Conservation (phyloP, 106 monocot genomes). For the Dioscorea dumetorum region DNA sequence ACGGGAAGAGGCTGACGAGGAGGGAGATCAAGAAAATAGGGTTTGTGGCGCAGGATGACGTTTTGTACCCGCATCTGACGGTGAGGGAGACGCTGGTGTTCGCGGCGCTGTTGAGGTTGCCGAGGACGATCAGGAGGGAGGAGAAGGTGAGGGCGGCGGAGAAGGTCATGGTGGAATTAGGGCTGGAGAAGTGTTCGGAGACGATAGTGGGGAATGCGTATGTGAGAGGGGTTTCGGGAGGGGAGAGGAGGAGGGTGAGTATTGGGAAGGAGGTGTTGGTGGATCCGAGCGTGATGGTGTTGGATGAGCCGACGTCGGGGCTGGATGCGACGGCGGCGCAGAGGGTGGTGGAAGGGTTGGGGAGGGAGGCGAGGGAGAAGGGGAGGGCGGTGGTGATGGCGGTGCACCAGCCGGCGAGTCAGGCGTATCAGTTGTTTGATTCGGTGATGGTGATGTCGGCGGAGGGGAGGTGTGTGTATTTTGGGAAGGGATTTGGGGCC, state of each 20-base stretch:
- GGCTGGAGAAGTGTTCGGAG: constrained; percentile 57
- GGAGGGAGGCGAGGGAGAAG: constrained; percentile 37
- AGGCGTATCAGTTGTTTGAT: constrained; percentile 78
- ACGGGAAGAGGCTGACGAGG: constrained; percentile 14
- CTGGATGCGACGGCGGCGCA: constrained; percentile 78
- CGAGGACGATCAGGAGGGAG: constrained; percentile 18
- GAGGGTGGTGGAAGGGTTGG: constrained; percentile 46
- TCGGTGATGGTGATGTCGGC: constrained; percentile 54
- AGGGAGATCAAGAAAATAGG: constrained; percentile 28
- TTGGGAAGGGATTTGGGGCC: constrained; percentile 52
- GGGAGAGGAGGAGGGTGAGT: constrained; percentile 85
- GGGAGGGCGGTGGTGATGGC: constrained; percentile 64
- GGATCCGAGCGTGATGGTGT: constrained; percentile 67
- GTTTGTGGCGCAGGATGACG: constrained; percentile 77
- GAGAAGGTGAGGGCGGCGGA: constrained; percentile 53
- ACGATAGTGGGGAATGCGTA: constrained; percentile 54
- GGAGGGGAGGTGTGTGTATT: constrained; percentile 70
- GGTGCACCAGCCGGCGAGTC: constrained; percentile 84
- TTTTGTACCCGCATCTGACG: constrained; percentile 80
- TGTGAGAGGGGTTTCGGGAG: constrained; percentile 74
- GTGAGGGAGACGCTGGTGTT: constrained; percentile 70
- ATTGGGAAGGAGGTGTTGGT: constrained; percentile 87
- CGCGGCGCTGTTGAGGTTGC: constrained; percentile 70
- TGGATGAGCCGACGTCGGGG: constrained; percentile 93
- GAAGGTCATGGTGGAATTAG: constrained; percentile 64